phyloP scores from a whole-genome alignment of 148 eudicot genomes.

The Spergularia bocconei region DNA sequence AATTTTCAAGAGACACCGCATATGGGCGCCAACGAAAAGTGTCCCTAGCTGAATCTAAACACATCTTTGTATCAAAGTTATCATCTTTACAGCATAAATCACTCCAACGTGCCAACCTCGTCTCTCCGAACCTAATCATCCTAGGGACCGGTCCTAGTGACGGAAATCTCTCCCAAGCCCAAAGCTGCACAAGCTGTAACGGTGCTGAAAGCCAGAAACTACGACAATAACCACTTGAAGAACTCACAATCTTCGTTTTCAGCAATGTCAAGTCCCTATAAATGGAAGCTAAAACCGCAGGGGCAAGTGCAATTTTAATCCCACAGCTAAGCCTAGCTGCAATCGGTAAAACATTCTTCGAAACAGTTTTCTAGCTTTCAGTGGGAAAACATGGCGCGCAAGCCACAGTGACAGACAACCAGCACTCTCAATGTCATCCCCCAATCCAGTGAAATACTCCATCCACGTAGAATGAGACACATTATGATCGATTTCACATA shows the following conservation, averaged over 20 bases:
- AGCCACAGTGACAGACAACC: constrained; percentile 43
- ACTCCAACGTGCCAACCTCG: neutral
- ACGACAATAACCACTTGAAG: neutral
- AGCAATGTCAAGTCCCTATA: constrained; percentile 37
- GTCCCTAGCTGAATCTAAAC: neutral
- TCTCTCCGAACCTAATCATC: neutral
- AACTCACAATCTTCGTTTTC: constrained; percentile 6
- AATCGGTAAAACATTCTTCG: constrained; percentile 15
- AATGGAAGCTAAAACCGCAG: constrained; percentile 37
- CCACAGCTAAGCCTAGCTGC: constrained; percentile 36
- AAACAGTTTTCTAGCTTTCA: neutral
- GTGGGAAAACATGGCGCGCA: constrained; percentile 29
- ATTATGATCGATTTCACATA: neutral
- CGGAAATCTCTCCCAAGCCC: constrained; percentile 58
- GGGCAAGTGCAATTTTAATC: constrained; percentile 25
- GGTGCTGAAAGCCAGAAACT: constrained; percentile 17
- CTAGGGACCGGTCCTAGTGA: constrained; percentile 22
- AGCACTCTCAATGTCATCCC: constrained; percentile 31
- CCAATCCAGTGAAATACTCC: constrained; percentile 21
- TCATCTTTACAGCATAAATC: no score
- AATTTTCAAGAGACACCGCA: neutral
- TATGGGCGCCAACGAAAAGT: constrained; percentile 10
- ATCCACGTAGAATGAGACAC: constrained; percentile 24
- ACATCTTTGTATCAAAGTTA: neutral
- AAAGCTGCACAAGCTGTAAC: constrained; percentile 44